Evolutionary conservation across 2,329 filamentous ascomycete species (phyloP), one percentile per base, ranked within the genome.

Genomic region (Pseudopyricularia cyperi): DNA sequence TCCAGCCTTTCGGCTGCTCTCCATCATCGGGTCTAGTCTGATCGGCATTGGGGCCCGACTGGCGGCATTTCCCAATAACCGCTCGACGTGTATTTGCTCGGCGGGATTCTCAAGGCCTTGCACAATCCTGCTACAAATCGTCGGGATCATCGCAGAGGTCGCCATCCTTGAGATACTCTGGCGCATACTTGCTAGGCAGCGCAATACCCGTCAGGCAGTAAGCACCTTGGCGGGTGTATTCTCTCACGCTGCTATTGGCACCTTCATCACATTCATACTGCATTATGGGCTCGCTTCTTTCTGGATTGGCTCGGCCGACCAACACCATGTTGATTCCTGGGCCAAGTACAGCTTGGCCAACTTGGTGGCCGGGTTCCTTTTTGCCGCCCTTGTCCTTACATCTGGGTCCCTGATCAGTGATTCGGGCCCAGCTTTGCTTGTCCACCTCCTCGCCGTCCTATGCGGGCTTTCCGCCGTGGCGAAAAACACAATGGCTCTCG

Each of bases 81-180:
- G 59, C n/a, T 78, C 76, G 12, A 76, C 73, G 0, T 77, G 73
- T 53, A 69, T 77, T 52, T 80, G 77, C 57, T 72, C 75, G 17
- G 56, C 65, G 4, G 55, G 67, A 14, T 74, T 77, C 52, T 68
- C 63, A 50, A 61, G 61, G 3, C 58, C 61, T 4, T 60, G 60
- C 17, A 62, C 71, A 1, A 55, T 72, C 1, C 55, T 65, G n/a
- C 57, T 72, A 7, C 76, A 79, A 55, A 64, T 68, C 48, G 17
- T 67, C 1, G 72, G 73, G 0, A 59, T 79, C 17, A 53, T 69
- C 22, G 62, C 76, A 5, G 76, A 80, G 56, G 67, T 70, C 7
- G 52, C 62, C 37, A 71, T 77, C 50, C 58, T 73, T 19, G 59
- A 76, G n/a, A 60, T 76, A 9, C 54, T 69, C 2, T 79, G 76